Percentiles rank a stretch among this genome's conserved stretches.
phyloP scores from a whole-genome alignment of 768 basidiomycete species.

The Tricholoma matsutake region DNA sequence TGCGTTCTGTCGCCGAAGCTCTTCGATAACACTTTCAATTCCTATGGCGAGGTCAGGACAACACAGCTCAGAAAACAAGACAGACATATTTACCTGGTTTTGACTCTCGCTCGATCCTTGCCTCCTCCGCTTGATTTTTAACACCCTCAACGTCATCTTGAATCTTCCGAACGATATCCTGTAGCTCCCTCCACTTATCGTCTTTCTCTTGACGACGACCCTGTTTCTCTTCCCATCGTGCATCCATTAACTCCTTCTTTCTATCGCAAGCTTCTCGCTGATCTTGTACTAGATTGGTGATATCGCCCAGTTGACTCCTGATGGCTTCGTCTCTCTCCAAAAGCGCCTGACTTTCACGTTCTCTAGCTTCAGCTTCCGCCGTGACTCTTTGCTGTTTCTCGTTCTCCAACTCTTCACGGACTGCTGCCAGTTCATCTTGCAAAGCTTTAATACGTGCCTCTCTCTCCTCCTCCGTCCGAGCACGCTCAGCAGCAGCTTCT shows the following conservation, averaged over 20 bases:
- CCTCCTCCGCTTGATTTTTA: slow-evolving; percentile 49
- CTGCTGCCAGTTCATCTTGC: slow-evolving; percentile 58
- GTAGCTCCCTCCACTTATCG: slow-evolving; percentile 49
- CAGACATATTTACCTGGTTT: slow-evolving; percentile 49
- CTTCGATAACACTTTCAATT: slow-evolving; percentile 57
- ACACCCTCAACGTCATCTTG: slow-evolving; percentile 54
- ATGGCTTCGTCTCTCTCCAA: slow-evolving; percentile 60
- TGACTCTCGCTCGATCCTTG: slow-evolving; percentile 46
- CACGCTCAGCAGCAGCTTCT: slow-evolving; percentile 48
- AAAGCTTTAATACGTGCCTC: slow-evolving; percentile 55
- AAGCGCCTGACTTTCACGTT: slow-evolving; percentile 55
- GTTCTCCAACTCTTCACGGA: slow-evolving; percentile 57
- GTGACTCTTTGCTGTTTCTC: slow-evolving; percentile 57
- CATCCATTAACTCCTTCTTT: slow-evolving; percentile 59
- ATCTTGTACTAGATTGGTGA: slow-evolving; percentile 71
- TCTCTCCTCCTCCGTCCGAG: slow-evolving; percentile 44
- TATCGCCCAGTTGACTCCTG: slow-evolving; percentile 60
- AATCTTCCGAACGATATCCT: slow-evolving; percentile 59
- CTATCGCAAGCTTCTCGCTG: slow-evolving; percentile 56
- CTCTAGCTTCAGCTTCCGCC: slow-evolving; percentile 60
- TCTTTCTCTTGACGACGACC: slow-evolving; percentile 58
- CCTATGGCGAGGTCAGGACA: slow-evolving; percentile 31
- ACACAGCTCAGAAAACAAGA: not conserved
- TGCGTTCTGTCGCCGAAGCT: slow-evolving; percentile 54
- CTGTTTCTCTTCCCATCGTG: slow-evolving; percentile 62